A percentile compares a stretch with the other conserved stretches of the same genome.
Conservation (phyloP, 192 early-diverging fungal species). For the Lobulomyces angularis region DNA sequence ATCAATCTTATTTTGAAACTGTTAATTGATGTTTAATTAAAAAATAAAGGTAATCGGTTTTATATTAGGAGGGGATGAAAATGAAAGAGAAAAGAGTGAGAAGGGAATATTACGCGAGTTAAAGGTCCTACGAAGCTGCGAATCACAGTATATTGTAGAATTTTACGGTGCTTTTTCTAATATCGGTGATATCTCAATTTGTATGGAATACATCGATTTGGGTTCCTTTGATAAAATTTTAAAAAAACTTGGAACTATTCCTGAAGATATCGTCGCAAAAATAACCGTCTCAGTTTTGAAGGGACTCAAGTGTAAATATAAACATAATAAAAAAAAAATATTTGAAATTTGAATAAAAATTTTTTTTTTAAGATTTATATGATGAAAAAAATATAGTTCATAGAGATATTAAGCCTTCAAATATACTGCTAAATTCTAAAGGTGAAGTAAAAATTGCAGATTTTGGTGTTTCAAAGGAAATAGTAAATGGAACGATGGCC, state of each 20-base stretch:
- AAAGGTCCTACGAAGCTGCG: conserved; percentile 74
- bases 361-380: conserved; percentile 49
- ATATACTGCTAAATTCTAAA: conserved; percentile 70
- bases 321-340: background rate
- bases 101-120: conserved; percentile 84
- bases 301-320: conserved; percentile 55
- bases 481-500: conserved; percentile 14
- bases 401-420: conserved; percentile 93
- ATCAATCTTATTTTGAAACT: too few species aligned
- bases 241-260: conserved; percentile 70
- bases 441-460: conserved; percentile 93
- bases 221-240: conserved; percentile 90
- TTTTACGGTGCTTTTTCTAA: conserved; percentile 88
- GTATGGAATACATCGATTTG: conserved; percentile 93
- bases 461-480: conserved; percentile 89
- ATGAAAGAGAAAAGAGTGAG: too few species aligned
- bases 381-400: conserved; percentile 82
- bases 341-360: background rate
- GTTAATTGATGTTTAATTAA: too few species aligned
- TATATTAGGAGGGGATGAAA: too few species aligned
- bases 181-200: conserved; percentile 70
- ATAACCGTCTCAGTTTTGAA: conserved; percentile 82
- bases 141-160: conserved; percentile 85
- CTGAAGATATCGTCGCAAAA: conserved; percentile 76
- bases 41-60: too few species aligned